A percentile compares a stretch with the other conserved stretches of the same genome.
These are phyloP conservation scores for Vitis cinerea DNA, from an alignment of 164 flowering plant genomes.

Conservation along the genomic window DNA sequence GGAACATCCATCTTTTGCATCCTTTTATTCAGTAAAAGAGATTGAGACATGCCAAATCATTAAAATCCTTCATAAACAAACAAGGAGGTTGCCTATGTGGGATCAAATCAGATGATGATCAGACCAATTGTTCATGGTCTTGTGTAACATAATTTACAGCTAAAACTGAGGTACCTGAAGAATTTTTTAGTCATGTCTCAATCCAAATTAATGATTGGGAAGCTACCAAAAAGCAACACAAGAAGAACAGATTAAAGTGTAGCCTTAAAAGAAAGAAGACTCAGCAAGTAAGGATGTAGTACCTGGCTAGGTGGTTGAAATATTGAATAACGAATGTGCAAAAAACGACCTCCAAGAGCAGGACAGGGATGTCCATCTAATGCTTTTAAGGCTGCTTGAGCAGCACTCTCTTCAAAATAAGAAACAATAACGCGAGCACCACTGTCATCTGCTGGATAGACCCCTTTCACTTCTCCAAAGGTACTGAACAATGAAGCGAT, in stretches of 20 bases:
- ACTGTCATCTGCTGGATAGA: constrained; percentile 75
- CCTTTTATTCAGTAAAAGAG: neutral
- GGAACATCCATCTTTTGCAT: too few species aligned
- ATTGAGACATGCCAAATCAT: neutral
- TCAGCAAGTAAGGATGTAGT: neutral
- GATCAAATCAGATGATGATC: neutral
- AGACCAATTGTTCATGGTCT: neutral
- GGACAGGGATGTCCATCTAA: constrained; percentile 61
- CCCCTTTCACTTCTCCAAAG: constrained; percentile 70
- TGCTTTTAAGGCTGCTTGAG: constrained; percentile 55
- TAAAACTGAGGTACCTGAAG: too few species aligned
- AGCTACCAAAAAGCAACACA: neutral
- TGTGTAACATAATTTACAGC: too few species aligned
- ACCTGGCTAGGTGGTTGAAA: constrained; percentile 32
- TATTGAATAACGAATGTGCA: constrained; percentile 74
- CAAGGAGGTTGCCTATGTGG: neutral
- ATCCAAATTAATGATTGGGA: neutral
- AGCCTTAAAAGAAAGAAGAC: neutral
- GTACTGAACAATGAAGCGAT: constrained; percentile 54
- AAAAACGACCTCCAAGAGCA: constrained; percentile 57
- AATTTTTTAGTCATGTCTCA: too few species aligned
- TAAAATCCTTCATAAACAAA: neutral
- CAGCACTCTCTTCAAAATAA: constrained; percentile 38
- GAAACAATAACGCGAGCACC: constrained; percentile 88
- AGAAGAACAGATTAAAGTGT: neutral